These are phyloP conservation scores for Sarcodon sp. DNA, from an alignment of 768 basidiomycete genomes.

Conservation along the genomic window DNA sequence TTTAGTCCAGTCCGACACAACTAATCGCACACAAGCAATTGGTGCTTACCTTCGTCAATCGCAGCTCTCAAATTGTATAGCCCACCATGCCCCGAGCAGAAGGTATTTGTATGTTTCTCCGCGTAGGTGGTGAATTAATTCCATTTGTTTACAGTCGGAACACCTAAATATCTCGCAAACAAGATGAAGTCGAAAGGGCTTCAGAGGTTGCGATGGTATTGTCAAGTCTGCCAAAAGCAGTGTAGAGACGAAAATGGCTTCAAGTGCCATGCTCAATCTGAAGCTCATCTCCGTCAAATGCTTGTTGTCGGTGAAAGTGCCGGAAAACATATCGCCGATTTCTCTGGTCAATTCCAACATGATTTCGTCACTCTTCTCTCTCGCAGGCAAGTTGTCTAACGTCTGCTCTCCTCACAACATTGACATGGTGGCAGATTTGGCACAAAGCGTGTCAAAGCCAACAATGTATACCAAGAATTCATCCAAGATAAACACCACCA, in stretches of 20 bases:
- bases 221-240: slow-evolving; percentile 98
- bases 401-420: slow-evolving; percentile 1
- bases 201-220: slow-evolving; percentile 95
- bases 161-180: slow-evolving; percentile 84
- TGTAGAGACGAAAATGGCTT: slow-evolving; percentile 99
- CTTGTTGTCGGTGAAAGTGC: slow-evolving; percentile 93
- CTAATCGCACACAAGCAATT: no score
- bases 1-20: no score
- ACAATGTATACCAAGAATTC: slow-evolving; percentile 95
- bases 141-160: slow-evolving; percentile 43
- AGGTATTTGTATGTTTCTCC: slow-evolving; percentile 28
- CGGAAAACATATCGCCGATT: slow-evolving; percentile 83
- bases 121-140: not conserved
- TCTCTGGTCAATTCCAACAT: slow-evolving; percentile 77
- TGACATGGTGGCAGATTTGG: slow-evolving; percentile 44
- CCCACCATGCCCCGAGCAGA: slow-evolving; percentile 71
- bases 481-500: slow-evolving; percentile 89
- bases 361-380: slow-evolving; percentile 89
- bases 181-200: slow-evolving; percentile 97
- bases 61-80: not conserved
- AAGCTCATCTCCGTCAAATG: slow-evolving; percentile 93
- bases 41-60: not conserved
- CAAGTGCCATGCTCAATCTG: slow-evolving; percentile 86
- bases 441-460: slow-evolving; percentile 90
- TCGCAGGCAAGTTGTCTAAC: slow-evolving; percentile 42